Conservation (phyloP, 257 asterid genomes). For the Rauvolfia tetraphylla region DNA sequence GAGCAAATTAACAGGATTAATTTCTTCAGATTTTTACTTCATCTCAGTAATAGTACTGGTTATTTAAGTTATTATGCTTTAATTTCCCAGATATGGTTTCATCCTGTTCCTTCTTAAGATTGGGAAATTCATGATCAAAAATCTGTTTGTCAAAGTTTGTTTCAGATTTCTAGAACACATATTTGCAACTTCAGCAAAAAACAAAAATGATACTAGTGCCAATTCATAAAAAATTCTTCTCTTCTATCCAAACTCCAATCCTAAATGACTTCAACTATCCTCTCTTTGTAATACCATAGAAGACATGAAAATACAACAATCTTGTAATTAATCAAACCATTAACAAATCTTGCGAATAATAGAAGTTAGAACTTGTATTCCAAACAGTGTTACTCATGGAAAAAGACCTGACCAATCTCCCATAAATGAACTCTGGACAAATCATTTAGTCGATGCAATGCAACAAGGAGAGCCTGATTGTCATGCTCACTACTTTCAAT, state of each 20-base stretch:
- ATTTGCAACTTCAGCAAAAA: not conserved
- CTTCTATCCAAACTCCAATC: not conserved
- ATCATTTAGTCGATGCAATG: not conserved
- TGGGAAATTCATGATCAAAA: not conserved
- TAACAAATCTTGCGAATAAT: not conserved
- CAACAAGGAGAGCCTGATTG: not conserved
- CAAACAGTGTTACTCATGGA: too few relatives aligned
- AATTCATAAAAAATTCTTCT: not conserved
- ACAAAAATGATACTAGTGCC: not conserved
- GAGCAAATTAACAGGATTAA: not conserved
- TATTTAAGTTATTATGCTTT: not conserved
- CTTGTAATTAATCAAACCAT: not conserved
- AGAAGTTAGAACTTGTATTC: not conserved
- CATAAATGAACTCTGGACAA: not conserved
- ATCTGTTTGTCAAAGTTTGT: not conserved
- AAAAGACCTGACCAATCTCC: too few relatives aligned
- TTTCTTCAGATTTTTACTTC: not conserved
- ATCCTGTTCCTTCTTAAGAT: not conserved
- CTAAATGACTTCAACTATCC: not conserved
- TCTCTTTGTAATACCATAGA: not conserved
- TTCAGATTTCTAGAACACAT: not conserved
- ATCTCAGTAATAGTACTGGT: not conserved
- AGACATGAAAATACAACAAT: not conserved
- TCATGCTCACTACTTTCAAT: not conserved
- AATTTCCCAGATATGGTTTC: not conserved